These are phyloP conservation scores for Dothistroma septosporum DNA, from an alignment of 2,329 filamentous ascomycete genomes.

Conservation along the genomic window DNA sequence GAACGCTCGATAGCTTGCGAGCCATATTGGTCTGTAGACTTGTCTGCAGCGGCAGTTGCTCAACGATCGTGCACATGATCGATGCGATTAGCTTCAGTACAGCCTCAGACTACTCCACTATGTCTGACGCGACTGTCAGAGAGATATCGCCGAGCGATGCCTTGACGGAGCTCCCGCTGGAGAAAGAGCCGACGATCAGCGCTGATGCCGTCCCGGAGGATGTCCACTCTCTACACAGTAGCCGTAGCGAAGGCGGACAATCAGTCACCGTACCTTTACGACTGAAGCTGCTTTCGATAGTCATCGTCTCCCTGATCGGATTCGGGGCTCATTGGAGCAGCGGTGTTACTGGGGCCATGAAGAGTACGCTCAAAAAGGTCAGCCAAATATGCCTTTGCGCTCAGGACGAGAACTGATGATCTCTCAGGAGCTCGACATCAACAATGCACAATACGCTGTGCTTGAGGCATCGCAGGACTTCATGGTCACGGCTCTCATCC, in stretches of 20 bases:
- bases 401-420: neutral
- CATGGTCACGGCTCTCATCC: conserved; percentile 55
- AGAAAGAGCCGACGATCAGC: neutral
- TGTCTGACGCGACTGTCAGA: neutral
- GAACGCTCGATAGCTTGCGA: neutral
- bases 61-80: no score
- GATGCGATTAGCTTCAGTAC: neutral
- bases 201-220: conserved; percentile 1
- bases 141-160: conserved; percentile 3
- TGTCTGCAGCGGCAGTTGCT: neutral
- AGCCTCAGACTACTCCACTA: neutral
- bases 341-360: conserved; percentile 59
- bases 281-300: conserved; percentile 43
- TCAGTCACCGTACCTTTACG: conserved; percentile 27
- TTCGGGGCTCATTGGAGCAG: conserved; percentile 59
- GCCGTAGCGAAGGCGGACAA: conserved; percentile 10
- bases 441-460: conserved; percentile 57
- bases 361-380: conserved; percentile 56
- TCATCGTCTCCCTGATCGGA: conserved; percentile 53
- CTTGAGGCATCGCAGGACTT: conserved; percentile 60
- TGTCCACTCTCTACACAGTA: conserved; percentile 6
- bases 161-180: neutral
- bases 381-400: neutral
- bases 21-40: no score
- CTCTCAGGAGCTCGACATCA: conserved; percentile 49